Percentiles rank a stretch among this genome's conserved stretches.
These are phyloP conservation scores for Cercophora sp. DNA, from an alignment of 495 filamentous ascomycete genomes.

Conservation along the genomic window DNA sequence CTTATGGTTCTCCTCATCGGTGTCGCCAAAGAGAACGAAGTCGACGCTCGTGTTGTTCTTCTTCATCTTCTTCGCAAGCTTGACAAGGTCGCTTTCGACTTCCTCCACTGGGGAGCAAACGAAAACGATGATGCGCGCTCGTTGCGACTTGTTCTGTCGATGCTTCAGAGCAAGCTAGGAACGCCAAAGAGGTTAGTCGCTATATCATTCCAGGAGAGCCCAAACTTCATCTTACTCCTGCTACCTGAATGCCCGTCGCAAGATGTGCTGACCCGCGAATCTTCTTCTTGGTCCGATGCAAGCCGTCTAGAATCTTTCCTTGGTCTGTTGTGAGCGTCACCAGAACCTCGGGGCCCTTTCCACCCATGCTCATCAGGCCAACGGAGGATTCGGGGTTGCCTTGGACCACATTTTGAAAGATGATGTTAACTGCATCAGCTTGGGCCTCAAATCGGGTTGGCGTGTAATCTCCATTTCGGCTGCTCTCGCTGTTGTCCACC, in stretches of 20 bases:
- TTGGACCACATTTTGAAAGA: constrained; percentile 90
- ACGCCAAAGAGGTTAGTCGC: not conserved
- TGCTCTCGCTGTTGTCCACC: constrained; percentile 97
- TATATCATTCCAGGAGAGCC: not conserved
- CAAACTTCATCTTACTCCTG: constrained; percentile 58
- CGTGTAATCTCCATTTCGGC: constrained; percentile 93
- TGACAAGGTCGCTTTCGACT: constrained; percentile 80
- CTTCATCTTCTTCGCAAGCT: constrained; percentile 97
- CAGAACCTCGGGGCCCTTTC: constrained; percentile 91
- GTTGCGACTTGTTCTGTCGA: constrained; percentile 91
- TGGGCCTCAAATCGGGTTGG: constrained; percentile 95
- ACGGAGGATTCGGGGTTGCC: constrained; percentile 95
- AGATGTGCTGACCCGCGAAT: constrained; percentile 84
- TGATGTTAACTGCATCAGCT: constrained; percentile 86
- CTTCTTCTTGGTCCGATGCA: constrained; percentile 95
- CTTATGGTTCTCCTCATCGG: constrained; percentile 77
- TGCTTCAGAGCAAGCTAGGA: constrained; percentile 91
- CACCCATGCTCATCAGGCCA: constrained; percentile 97
- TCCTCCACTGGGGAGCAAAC: constrained; percentile 89
- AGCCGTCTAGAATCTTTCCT: constrained; percentile 87
- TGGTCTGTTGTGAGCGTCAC: constrained; percentile 93
- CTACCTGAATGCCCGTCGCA: constrained; percentile 89
- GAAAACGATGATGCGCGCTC: constrained; percentile 93
- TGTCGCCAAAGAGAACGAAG: constrained; percentile 89
- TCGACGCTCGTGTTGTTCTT: constrained; percentile 90